Conservation (phyloP, 225 moss, liverwort and hornwort genomes). For the Ulota crispa region DNA sequence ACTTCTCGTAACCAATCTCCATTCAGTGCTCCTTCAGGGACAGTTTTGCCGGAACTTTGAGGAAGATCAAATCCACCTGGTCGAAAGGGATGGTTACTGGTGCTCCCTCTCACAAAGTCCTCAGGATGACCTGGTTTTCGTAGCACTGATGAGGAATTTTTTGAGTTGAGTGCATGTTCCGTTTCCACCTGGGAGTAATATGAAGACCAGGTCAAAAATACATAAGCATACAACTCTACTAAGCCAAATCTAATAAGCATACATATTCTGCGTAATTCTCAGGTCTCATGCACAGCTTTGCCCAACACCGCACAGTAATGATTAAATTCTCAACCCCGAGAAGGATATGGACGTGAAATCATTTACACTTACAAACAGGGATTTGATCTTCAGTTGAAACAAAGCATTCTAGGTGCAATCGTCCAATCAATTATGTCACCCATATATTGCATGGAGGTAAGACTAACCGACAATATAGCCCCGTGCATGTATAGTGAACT, state of each 20-base stretch:
- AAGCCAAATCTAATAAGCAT: neutral
- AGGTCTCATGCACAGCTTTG: neutral
- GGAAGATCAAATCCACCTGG: slow-evolving; percentile 93
- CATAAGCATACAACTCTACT: neutral
- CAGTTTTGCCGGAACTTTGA: slow-evolving; percentile 68
- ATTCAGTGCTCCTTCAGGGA: slow-evolving; percentile 73
- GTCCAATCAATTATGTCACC: neutral
- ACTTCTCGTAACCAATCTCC: slow-evolving; percentile 90
- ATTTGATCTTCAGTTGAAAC: neutral
- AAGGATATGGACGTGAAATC: neutral
- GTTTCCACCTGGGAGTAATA: slow-evolving; percentile 68
- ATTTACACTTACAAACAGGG: neutral
- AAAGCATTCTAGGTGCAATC: neutral
- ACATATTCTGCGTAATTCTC: neutral
- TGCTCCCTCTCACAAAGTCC: slow-evolving; percentile 90
- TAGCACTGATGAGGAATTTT: slow-evolving; percentile 91
- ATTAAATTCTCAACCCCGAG: neutral
- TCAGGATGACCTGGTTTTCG: slow-evolving; percentile 89
- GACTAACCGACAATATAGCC: neutral
- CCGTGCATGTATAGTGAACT: neutral
- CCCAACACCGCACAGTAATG: neutral
- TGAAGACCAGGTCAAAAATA: slow-evolving; percentile 15
- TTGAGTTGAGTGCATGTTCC: slow-evolving; percentile 72
- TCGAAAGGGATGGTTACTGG: slow-evolving; percentile 88
- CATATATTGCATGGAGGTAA: slow-evolving; percentile 1